Conservation (phyloP, 495 filamentous ascomycete genomes). For the Xylaria venustula region DNA sequence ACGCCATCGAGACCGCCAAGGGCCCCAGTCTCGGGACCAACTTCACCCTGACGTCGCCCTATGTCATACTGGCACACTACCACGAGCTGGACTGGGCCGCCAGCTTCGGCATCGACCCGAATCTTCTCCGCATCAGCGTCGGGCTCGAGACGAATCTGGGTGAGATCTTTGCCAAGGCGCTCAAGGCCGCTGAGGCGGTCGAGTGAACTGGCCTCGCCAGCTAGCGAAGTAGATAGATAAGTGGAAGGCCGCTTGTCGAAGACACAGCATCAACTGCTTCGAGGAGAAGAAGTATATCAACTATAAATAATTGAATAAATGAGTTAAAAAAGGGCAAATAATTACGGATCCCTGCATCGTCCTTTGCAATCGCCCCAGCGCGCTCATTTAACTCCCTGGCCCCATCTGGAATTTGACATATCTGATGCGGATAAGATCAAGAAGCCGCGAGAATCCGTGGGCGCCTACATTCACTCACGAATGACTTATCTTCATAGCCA, state of each 20-base stretch:
- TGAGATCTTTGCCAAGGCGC: slow-evolving; percentile 45
- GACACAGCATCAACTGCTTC: neutral
- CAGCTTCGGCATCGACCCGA: slow-evolving; percentile 71
- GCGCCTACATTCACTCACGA: too few relatives aligned
- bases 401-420: too few relatives aligned
- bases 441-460: neutral
- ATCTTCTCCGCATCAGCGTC: slow-evolving; percentile 83
- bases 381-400: too few relatives aligned
- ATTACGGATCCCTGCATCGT: too few relatives aligned
- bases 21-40: slow-evolving; percentile 96
- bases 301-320: too few relatives aligned
- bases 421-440: too few relatives aligned
- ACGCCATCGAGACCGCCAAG: slow-evolving; percentile 82
- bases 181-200: slow-evolving; percentile 42
- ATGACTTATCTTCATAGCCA: too few relatives aligned
- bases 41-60: slow-evolving; percentile 88
- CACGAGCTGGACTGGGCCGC: slow-evolving; percentile 87
- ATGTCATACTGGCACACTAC: slow-evolving; percentile 90
- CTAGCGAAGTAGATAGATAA: neutral
- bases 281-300: too few relatives aligned
- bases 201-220: neutral
- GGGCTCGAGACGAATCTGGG: slow-evolving; percentile 77
- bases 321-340: too few relatives aligned
- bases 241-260: neutral
- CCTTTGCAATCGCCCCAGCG: too few relatives aligned